These are phyloP conservation scores for Pisolithus sp. DNA, from an alignment of 768 basidiomycete genomes.

Conservation along the genomic window DNA sequence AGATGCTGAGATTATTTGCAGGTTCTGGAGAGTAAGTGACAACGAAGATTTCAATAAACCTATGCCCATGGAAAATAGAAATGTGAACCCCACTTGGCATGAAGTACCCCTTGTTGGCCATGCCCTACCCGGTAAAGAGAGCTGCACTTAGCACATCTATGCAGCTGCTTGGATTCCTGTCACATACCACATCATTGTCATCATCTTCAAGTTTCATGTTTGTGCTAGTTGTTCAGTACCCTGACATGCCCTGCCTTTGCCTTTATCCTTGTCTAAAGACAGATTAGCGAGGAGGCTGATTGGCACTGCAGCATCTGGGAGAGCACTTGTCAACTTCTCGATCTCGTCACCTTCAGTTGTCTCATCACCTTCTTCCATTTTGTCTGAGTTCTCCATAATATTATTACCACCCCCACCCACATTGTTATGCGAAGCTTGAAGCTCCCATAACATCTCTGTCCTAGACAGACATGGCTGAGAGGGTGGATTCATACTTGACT, in stretches of 20 bases:
- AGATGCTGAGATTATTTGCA: conserved; percentile 61
- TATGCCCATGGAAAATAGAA: neutral
- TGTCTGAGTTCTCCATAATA: conserved; percentile 33
- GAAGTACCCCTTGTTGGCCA: conserved; percentile 77
- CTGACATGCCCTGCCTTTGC: conserved; percentile 33
- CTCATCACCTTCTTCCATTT: conserved; percentile 27
- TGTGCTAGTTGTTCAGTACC: conserved; percentile 3
- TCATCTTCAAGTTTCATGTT: conserved; percentile 37
- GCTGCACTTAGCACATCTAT: conserved; percentile 10
- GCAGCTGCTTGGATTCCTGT: neutral
- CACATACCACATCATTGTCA: conserved; percentile 57
- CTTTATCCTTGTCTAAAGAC: conserved; percentile 51
- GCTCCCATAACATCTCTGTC: conserved; percentile 22
- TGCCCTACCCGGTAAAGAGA: conserved; percentile 43
- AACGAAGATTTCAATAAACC: neutral
- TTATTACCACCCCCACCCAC: neutral
- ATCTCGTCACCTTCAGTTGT: conserved; percentile 33
- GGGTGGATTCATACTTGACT: conserved; percentile 49
- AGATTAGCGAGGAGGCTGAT: conserved; percentile 71
- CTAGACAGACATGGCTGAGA: conserved; percentile 32
- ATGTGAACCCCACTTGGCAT: conserved; percentile 48
- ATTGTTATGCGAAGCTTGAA: conserved; percentile 30
- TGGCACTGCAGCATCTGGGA: conserved; percentile 70
- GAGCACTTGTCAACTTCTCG: conserved; percentile 41
- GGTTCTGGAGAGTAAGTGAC: conserved; percentile 40